A percentile compares a stretch with the other conserved stretches of the same genome.
Evolutionary conservation across 345 rosid species (phyloP).

Genomic region (Camelina hispida): DNA sequence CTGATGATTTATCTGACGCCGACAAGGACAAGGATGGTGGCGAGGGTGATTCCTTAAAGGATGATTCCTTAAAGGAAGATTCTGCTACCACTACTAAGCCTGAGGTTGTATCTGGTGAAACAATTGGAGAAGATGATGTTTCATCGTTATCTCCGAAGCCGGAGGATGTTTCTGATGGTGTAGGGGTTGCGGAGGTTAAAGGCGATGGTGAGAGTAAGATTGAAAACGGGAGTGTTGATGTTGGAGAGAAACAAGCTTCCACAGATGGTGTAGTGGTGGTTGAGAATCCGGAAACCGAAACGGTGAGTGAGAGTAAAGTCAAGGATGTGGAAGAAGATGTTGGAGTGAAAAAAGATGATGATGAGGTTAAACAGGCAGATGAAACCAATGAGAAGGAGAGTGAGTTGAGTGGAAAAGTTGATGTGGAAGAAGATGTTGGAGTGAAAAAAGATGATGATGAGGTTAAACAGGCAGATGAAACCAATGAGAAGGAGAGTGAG

Average conservation of each 20-base stretch:
- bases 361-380: constrained; percentile 37
- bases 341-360: constrained; percentile 30
- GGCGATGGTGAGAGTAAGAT: constrained; percentile 33
- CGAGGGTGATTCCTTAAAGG: constrained; percentile 11
- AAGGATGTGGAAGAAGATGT: constrained; percentile 41
- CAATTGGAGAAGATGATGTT: constrained; percentile 29
- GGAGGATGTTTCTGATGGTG: constrained; percentile 37
- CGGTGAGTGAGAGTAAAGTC: constrained; percentile 34
- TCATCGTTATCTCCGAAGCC: constrained; percentile 36
- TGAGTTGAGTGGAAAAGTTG: constrained; percentile 18
- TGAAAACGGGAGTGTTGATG: constrained; percentile 44
- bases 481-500: constrained; percentile 17
- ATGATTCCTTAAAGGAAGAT: constrained; percentile 19
- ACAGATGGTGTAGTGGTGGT: constrained; percentile 29
- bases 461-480: constrained; percentile 37
- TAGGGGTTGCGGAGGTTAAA: constrained; percentile 38
- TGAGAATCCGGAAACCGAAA: constrained; percentile 13
- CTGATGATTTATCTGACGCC: not conserved
- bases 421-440: constrained; percentile 43
- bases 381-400: constrained; percentile 28
- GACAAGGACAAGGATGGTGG: constrained; percentile 26
- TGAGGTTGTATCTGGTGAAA: constrained; percentile 39
- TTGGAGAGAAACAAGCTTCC: constrained; percentile 46
- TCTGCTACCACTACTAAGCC: constrained; percentile 35
- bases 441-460: constrained; percentile 30